Conservation (phyloP, 306 rosid species). For the Inga oerstediana region DNA sequence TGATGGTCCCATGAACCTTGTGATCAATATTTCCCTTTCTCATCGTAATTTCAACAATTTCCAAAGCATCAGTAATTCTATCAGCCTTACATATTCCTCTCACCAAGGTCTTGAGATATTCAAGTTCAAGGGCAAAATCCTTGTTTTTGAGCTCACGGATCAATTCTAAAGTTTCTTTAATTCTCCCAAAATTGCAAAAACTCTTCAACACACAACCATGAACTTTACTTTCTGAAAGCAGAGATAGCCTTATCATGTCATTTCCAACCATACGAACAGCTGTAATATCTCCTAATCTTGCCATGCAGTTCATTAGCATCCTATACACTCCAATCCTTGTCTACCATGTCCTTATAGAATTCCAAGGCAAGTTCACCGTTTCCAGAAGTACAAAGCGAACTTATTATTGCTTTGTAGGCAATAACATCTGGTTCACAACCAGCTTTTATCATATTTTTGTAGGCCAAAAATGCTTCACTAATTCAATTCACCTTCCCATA, state of each 20-base stretch:
- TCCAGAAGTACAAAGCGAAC: conserved; percentile 62
- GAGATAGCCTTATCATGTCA: conserved; percentile 62
- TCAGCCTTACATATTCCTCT: conserved; percentile 79
- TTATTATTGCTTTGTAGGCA: conserved; percentile 58
- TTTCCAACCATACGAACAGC: conserved; percentile 59
- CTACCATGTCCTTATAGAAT: conserved; percentile 76
- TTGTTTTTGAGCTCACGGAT: conserved; percentile 72
- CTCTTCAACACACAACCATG: conserved; percentile 63
- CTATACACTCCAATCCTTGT: conserved; percentile 58
- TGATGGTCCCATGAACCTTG: conserved; percentile 59
- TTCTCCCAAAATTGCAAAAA: conserved; percentile 68
- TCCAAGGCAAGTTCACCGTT: conserved; percentile 82
- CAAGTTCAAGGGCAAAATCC: conserved; percentile 55
- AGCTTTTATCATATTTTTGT: conserved; percentile 58
- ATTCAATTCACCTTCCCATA: conserved; percentile 72
- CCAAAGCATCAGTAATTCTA: conserved; percentile 69
- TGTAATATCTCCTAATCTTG: conserved; percentile 62
- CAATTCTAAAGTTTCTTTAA: conserved; percentile 79
- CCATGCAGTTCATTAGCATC: conserved; percentile 62
- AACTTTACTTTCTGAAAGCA: conserved; percentile 51
- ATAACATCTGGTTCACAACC: conserved; percentile 69
- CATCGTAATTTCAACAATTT: conserved; percentile 72
- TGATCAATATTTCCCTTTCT: conserved; percentile 52
- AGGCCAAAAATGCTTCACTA: conserved; percentile 62
- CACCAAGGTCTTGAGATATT: conserved; percentile 63